phyloP scores from a whole-genome alignment of 23 red algal genomes.

The Gracilaria domingensis region DNA sequence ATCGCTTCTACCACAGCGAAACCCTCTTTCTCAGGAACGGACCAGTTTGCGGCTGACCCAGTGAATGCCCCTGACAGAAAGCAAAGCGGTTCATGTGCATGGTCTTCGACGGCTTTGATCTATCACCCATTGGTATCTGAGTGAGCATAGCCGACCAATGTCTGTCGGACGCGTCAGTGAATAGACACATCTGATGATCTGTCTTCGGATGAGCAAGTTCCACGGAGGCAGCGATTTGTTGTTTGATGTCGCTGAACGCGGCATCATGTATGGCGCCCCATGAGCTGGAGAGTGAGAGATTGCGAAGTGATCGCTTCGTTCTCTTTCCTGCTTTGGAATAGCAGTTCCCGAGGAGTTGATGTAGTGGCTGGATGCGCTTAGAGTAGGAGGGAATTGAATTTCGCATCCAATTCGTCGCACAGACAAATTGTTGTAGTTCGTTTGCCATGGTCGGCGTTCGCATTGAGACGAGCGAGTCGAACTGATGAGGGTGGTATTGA shows the following conservation, averaged over 20 bases:
- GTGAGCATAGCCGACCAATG: conserved; percentile 29
- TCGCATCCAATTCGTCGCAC: conserved; percentile 24
- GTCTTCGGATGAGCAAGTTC: conserved; percentile 40
- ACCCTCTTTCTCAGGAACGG: too few relatives aligned
- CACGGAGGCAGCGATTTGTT: conserved; percentile 36
- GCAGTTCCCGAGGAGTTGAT: neutral
- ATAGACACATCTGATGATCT: too few relatives aligned
- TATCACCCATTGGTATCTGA: neutral
- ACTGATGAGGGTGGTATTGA: neutral
- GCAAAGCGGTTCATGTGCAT: too few relatives aligned
- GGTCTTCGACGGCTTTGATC: conserved; percentile 5
- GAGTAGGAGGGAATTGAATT: neutral
- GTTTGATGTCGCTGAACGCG: conserved; percentile 43
- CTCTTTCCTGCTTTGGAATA: neutral
- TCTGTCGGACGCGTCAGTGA: conserved; percentile 34
- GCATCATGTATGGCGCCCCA: conserved; percentile 37
- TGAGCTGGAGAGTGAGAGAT: conserved; percentile 14
- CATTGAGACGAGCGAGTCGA: conserved; percentile 15
- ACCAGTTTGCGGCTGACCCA: too few relatives aligned
- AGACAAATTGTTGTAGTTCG: too few relatives aligned
- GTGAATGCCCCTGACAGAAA: too few relatives aligned
- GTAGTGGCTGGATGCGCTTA: neutral
- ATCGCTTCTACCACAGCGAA: too few relatives aligned
- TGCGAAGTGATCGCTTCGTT: conserved; percentile 26
- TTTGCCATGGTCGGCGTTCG: neutral